Conservation (phyloP, 176 grass and related monocot species). For the Miscanthus lutarioriparius region DNA sequence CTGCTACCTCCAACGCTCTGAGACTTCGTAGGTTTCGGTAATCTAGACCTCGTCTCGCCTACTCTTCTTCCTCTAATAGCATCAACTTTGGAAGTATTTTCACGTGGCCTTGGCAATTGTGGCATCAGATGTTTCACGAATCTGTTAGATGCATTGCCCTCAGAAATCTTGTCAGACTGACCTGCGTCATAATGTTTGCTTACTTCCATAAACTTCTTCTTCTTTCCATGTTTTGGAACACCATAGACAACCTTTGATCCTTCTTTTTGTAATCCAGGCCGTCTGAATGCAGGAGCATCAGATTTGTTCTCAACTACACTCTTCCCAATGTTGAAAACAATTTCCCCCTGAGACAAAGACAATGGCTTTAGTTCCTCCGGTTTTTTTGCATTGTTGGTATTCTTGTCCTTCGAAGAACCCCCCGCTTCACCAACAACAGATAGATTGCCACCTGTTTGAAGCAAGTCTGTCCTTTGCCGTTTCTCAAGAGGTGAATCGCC, state of each 20-base stretch:
- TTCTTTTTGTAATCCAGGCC: slow-evolving; percentile 83
- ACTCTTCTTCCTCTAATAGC: slow-evolving; percentile 59
- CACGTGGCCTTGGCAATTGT: slow-evolving; percentile 51
- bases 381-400: slow-evolving; percentile 39
- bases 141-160: slow-evolving; percentile 58
- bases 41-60: slow-evolving; percentile 54
- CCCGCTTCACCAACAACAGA: slow-evolving; percentile 35
- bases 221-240: slow-evolving; percentile 97
- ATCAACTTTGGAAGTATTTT: slow-evolving; percentile 52
- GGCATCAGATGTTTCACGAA: slow-evolving; percentile 59
- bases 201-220: slow-evolving; percentile 98
- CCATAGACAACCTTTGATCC: slow-evolving; percentile 90
- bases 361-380: slow-evolving; percentile 43
- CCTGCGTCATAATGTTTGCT: slow-evolving; percentile 88
- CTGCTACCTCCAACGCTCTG: slow-evolving; percentile 41
- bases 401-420: slow-evolving; percentile 24
- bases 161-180: slow-evolving; percentile 56
- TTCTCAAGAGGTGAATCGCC: slow-evolving; percentile 90
- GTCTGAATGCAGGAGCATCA: slow-evolving; percentile 46
- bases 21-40: slow-evolving; percentile 58
- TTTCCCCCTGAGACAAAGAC: slow-evolving; percentile 63
- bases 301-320: slow-evolving; percentile 54
- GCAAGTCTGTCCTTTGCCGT: slow-evolving; percentile 59
- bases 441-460: slow-evolving; percentile 33
- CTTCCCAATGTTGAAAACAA: slow-evolving; percentile 73